Evolutionary conservation across 2,329 filamentous ascomycete genomes (phyloP).

Genomic region (Malbranchea zuffiana): DNA sequence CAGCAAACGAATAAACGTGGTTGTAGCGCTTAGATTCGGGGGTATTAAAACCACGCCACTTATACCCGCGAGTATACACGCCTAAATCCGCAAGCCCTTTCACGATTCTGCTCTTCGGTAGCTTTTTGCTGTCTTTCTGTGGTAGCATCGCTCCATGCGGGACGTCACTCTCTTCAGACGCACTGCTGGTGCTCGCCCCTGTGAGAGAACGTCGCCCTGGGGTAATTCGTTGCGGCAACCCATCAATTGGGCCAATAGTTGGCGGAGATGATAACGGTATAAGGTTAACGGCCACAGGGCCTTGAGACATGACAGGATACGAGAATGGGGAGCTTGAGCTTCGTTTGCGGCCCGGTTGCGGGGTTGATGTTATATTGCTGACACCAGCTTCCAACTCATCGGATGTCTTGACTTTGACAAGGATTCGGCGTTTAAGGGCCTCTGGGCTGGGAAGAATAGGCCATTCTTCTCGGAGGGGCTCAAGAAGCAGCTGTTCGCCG

Average conservation of each 20-base stretch:
- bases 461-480: slow-evolving; percentile 59
- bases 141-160: slow-evolving; percentile 42
- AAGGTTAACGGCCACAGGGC: slow-evolving; percentile 37
- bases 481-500: slow-evolving; percentile 63
- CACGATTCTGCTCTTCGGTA: slow-evolving; percentile 70
- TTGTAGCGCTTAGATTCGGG: slow-evolving; percentile 77
- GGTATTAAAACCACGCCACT: slow-evolving; percentile 69
- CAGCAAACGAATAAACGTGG: slow-evolving; percentile 91
- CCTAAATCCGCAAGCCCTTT: slow-evolving; percentile 74
- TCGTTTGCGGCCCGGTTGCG: slow-evolving; percentile 37
- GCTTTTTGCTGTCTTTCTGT: slow-evolving; percentile 49
- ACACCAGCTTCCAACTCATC: slow-evolving; percentile 26
- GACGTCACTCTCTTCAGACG: slow-evolving; percentile 68
- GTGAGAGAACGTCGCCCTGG: slow-evolving; percentile 45
- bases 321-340: slow-evolving; percentile 72
- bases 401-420: slow-evolving; percentile 80
- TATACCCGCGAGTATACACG: slow-evolving; percentile 66
- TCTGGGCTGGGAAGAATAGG: slow-evolving; percentile 72
- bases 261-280: slow-evolving; percentile 44
- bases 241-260: slow-evolving; percentile 42
- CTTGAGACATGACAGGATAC: slow-evolving; percentile 52
- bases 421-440: slow-evolving; percentile 67
- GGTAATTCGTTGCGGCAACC: slow-evolving; percentile 30
- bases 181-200: slow-evolving; percentile 46
- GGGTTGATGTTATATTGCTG: slow-evolving; percentile 46